These are phyloP conservation scores for Hemisphaericaspora lyxosophila DNA, from an alignment of 1,139 yeast genomes.

Conservation along the genomic window DNA sequence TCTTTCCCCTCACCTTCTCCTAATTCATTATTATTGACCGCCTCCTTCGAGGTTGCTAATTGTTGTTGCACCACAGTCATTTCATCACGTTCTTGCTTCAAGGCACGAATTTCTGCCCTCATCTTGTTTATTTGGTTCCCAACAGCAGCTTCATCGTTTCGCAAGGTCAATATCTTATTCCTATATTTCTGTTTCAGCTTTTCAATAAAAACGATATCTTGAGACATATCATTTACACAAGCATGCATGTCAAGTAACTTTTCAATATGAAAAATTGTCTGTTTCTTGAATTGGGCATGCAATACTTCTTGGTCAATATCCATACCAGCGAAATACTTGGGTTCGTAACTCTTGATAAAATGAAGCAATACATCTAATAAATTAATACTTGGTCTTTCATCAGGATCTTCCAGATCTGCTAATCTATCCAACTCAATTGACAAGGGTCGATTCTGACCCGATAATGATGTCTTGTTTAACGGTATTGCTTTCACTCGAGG, in stretches of 20 bases:
- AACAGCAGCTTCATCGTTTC: slow-evolving; percentile 38
- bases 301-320: slow-evolving; percentile 21
- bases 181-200: slow-evolving; percentile 42
- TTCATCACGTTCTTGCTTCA: slow-evolving; percentile 25
- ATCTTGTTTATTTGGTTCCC: slow-evolving; percentile 40
- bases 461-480: neutral
- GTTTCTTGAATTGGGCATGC: slow-evolving; percentile 33
- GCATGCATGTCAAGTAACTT: slow-evolving; percentile 38
- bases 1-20: slow-evolving; percentile 9
- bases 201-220: slow-evolving; percentile 38
- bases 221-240: slow-evolving; percentile 41
- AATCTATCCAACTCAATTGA: slow-evolving; percentile 9
- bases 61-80: slow-evolving; percentile 18
- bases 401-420: slow-evolving; percentile 2
- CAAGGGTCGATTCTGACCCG: slow-evolving; percentile 1
- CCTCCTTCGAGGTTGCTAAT: slow-evolving; percentile 4
- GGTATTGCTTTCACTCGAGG: neutral
- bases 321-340: slow-evolving; percentile 17
- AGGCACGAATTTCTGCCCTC: slow-evolving; percentile 29
- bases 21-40: slow-evolving; percentile 4
- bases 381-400: slow-evolving; percentile 3
- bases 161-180: slow-evolving; percentile 35
- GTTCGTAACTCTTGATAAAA: slow-evolving; percentile 29
- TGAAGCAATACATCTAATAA: slow-evolving; percentile 37
- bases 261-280: slow-evolving; percentile 29